Percentiles rank a stretch among this genome's conserved stretches.
Evolutionary conservation across 2,329 filamentous ascomycete species (phyloP).

Genomic region (Diaporthe sp.): DNA sequence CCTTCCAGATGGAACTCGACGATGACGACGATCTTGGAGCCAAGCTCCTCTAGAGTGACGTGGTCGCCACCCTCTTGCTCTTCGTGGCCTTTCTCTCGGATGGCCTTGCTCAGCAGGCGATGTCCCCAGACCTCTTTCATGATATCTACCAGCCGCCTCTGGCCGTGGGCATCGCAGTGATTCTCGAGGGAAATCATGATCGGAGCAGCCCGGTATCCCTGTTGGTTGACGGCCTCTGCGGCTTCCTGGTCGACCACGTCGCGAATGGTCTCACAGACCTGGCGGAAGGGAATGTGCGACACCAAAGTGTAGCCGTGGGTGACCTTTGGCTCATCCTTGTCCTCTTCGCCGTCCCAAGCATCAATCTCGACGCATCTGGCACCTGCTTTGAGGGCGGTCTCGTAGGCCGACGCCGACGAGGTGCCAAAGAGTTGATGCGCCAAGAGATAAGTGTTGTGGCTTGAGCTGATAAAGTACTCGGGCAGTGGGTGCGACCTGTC

Average conservation of each 20-base stretch:
- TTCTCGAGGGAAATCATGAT: conserved; percentile 78
- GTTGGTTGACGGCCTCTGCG: conserved; percentile 55
- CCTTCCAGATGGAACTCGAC: conserved; percentile 75
- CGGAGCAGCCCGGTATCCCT: conserved; percentile 63
- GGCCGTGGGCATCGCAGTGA: conserved; percentile 72
- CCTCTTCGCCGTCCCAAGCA: conserved; percentile 76
- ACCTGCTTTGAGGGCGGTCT: conserved; percentile 72
- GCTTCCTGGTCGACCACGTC: conserved; percentile 73
- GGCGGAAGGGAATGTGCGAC: conserved; percentile 74
- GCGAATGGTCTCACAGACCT: conserved; percentile 76
- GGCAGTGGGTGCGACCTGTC: conserved; percentile 73
- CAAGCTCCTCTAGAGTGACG: conserved; percentile 71
- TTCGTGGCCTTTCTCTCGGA: conserved; percentile 68
- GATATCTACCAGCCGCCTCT: conserved; percentile 73
- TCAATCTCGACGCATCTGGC: conserved; percentile 82
- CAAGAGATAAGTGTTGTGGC: conserved; percentile 80
- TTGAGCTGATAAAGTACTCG: conserved; percentile 81
- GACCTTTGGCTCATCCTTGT: conserved; percentile 76
- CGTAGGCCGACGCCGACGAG: conserved; percentile 74
- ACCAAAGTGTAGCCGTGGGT: conserved; percentile 79
- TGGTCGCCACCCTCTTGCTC: conserved; percentile 70
- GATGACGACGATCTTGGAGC: conserved; percentile 75
- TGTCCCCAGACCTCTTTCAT: conserved; percentile 75
- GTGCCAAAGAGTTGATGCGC: conserved; percentile 78
- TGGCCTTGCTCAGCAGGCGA: conserved; percentile 69